Evolutionary conservation across 73 alveolate genomes (phyloP).

Genomic region (Paramecium biaurelia): DNA sequence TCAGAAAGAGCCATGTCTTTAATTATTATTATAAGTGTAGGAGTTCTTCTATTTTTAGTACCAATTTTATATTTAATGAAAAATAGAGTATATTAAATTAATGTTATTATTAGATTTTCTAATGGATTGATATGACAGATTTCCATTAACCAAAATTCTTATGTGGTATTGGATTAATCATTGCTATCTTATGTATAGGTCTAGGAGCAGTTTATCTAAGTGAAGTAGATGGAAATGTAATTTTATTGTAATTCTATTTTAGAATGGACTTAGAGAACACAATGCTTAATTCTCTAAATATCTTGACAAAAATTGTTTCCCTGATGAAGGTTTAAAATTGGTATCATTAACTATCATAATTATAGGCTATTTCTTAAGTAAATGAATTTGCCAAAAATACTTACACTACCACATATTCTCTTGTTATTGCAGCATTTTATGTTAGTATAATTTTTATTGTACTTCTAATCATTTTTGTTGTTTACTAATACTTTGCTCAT

Average conservation of each 20-base stretch:
- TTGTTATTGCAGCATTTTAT: not conserved
- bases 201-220: not conserved
- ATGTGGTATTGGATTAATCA: not conserved
- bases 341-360: not conserved
- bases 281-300: not conserved
- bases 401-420: not conserved
- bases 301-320: not conserved
- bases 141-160: conserved; percentile 11
- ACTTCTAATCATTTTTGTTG: not conserved
- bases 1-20: not conserved
- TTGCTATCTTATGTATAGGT: not conserved
- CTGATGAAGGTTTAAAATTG: conserved; percentile 3
- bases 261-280: not conserved
- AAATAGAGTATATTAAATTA: not conserved
- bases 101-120: not conserved
- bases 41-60: not conserved
- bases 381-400: not conserved
- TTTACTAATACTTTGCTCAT: not conserved
- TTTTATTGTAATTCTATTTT: not conserved
- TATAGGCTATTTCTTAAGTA: conserved; percentile 4
- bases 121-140: not conserved
- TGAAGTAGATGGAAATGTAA: conserved; percentile 37
- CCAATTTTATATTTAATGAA: conserved; percentile 12
- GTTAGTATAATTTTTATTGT: not conserved
- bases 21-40: not conserved